phyloP scores from a whole-genome alignment of 345 rosid genomes.

The Acer yangbiense region DNA sequence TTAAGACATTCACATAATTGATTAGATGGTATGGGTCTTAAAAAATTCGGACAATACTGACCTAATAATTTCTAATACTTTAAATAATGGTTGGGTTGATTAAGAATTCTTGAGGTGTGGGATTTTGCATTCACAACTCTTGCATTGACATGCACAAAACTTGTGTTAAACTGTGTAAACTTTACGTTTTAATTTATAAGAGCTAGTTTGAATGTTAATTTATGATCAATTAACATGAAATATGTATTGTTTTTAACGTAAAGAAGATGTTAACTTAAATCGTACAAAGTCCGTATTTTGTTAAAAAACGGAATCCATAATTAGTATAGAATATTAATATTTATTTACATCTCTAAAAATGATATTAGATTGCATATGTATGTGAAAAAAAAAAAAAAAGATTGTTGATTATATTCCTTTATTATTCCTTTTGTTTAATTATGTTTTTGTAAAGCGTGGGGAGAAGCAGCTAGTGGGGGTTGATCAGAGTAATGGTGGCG shows the following conservation, averaged over 20 bases:
- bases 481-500: slow-evolving; percentile 23
- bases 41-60: not conserved
- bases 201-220: no score
- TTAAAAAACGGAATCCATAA: no score
- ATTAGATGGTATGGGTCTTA: no score
- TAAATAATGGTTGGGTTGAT: not conserved
- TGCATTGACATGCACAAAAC: no score
- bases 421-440: not conserved
- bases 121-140: not conserved
- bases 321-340: no score
- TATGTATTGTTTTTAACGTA: no score
- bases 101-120: not conserved
- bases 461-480: not conserved
- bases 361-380: not conserved
- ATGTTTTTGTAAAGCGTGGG: not conserved
- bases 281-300: not conserved
- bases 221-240: no score
- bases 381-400: no score
- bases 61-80: no score
- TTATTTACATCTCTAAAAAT: no score
- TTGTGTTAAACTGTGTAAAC: not conserved
- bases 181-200: not conserved
- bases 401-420: not conserved
- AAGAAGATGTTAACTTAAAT: not conserved
- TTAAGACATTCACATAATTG: no score